phyloP scores from a whole-genome alignment of 106 monocot genomes.

The Dendrobium officinale region DNA sequence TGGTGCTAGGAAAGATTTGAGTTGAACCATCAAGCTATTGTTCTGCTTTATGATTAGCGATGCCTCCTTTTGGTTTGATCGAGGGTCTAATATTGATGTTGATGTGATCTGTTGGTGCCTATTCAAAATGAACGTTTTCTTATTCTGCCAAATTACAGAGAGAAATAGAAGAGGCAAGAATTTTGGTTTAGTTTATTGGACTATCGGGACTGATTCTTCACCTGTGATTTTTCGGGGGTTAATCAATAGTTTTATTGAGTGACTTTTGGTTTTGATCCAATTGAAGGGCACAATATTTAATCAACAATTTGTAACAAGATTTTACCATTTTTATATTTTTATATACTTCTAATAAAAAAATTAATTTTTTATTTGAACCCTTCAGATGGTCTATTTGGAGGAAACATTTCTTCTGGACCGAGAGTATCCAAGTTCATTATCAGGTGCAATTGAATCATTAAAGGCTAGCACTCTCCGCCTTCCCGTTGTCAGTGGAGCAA shows the following conservation, averaged over 20 bases:
- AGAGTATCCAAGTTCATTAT: slow-evolving; percentile 75
- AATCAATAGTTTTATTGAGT: background rate
- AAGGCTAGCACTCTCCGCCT: slow-evolving; percentile 94
- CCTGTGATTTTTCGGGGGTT: no score
- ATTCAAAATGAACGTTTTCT: no score
- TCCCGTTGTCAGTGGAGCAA: slow-evolving; percentile 85
- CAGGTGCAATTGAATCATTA: slow-evolving; percentile 69
- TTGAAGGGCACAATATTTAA: background rate
- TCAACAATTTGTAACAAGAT: background rate
- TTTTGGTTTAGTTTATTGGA: no score
- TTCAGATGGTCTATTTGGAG: slow-evolving; percentile 79
- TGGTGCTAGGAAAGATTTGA: no score
- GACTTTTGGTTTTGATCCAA: background rate
- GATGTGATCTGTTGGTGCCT: no score
- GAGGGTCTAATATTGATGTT: no score
- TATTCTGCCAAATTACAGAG: no score
- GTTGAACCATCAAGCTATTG: no score
- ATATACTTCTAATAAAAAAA: background rate
- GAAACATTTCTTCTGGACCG: slow-evolving; percentile 67
- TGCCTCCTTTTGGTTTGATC: no score
- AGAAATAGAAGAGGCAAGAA: no score
- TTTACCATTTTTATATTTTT: background rate
- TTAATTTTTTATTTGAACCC: slow-evolving; percentile 8
- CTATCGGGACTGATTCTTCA: no score
- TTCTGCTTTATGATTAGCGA: no score